Evolutionary conservation across 1,139 yeast species (phyloP).

Genomic region (Geotrichum candidum): DNA sequence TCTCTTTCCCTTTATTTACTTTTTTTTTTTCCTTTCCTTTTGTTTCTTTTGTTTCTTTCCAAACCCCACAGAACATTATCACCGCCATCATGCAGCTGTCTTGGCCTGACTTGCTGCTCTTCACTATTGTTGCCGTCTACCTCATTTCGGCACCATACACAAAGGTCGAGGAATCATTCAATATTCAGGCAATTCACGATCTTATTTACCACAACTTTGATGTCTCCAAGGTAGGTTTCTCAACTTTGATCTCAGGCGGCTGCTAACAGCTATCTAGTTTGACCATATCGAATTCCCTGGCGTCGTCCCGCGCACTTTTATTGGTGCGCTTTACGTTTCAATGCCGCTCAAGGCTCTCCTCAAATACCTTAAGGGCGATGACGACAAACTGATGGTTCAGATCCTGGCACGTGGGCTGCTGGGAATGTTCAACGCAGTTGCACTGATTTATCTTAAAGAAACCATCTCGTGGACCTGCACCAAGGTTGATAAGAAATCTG

Average conservation of each 20-base stretch:
- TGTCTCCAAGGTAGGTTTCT: conserved; percentile 19
- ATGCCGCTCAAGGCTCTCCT: conserved; percentile 38
- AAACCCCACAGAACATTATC: conserved; percentile 9
- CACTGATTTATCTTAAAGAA: conserved; percentile 29
- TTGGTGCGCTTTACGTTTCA: conserved; percentile 63
- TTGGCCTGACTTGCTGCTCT: conserved; percentile 22
- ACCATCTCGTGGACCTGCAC: conserved; percentile 20
- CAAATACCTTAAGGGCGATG: conserved; percentile 25
- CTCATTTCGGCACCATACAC: conserved; percentile 66
- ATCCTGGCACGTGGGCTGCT: conserved; percentile 31
- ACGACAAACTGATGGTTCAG: conserved; percentile 39
- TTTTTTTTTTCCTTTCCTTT: conserved; percentile 1
- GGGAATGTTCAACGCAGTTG: conserved; percentile 31
- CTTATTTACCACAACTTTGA: conserved; percentile 57
- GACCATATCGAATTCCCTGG: conserved; percentile 85
- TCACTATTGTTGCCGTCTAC: conserved; percentile 33
- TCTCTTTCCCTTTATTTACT: not conserved
- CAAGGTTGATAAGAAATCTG: conserved; percentile 5
- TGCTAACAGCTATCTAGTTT: conserved; percentile 38
- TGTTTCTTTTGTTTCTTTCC: too few species aligned
- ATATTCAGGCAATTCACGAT: conserved; percentile 85
- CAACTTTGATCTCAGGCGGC: not conserved
- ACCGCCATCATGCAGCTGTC: conserved; percentile 21
- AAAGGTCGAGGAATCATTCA: conserved; percentile 92
- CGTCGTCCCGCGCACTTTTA: conserved; percentile 78